These are phyloP conservation scores for Curvularia spicifera DNA, from an alignment of 2,329 filamentous ascomycete species.

Conservation along the genomic window DNA sequence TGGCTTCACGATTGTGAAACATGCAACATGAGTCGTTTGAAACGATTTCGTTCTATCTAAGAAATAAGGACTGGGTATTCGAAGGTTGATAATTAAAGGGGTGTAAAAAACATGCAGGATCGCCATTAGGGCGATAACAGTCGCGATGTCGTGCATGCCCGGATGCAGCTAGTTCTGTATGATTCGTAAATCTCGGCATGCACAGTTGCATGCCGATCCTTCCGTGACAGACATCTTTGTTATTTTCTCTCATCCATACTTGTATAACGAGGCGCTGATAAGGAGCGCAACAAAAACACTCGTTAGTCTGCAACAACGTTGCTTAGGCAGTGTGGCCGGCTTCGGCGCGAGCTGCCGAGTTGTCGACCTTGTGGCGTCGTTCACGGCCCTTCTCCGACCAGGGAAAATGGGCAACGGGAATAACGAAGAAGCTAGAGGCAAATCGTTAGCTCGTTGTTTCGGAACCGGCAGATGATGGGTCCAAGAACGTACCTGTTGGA, in stretches of 20 bases:
- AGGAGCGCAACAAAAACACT: background rate
- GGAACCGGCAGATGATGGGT: background rate
- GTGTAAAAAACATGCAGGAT: background rate
- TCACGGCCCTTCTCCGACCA: constrained; percentile 69
- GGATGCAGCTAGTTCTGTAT: background rate
- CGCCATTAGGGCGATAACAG: background rate
- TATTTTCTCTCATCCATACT: background rate
- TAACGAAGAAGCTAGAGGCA: constrained; percentile 78
- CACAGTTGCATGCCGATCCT: background rate
- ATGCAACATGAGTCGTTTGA: background rate
- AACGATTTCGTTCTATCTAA: background rate
- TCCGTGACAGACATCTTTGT: background rate
- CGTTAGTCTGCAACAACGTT: background rate
- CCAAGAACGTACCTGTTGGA: constrained; percentile 54
- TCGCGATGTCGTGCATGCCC: background rate
- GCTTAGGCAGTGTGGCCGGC: constrained; percentile 12
- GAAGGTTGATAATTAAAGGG: constrained; percentile 8
- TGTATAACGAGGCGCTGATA: background rate
- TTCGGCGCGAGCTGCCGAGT: constrained; percentile 39
- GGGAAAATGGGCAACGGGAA: constrained; percentile 92
- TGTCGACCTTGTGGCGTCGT: constrained; percentile 50
- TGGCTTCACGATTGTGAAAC: background rate
- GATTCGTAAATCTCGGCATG: background rate
- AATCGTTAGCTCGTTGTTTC: constrained; percentile 14
- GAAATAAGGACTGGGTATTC: constrained; percentile 11